Evolutionary conservation across 805 yeast species (phyloP), one percentile per base, ranked within the genome.

Genomic region (Suhomyces pyralidae): DNA sequence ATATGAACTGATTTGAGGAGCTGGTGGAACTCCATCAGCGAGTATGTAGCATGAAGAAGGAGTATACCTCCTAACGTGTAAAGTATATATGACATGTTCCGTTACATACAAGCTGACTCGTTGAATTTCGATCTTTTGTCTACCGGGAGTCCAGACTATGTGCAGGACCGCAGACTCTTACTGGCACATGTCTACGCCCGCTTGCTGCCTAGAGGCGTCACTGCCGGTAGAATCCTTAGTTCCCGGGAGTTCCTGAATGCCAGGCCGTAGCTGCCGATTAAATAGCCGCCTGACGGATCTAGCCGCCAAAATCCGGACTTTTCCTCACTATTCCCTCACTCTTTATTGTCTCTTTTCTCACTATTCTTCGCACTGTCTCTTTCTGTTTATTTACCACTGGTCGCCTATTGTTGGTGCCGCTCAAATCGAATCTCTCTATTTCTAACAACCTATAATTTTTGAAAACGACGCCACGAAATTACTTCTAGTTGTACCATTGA

Each of bases 11-110:
- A 48, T 55, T 74, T 64, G 22, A 63, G 51, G 34, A 75, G 64
- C 58, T 76, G 78, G 58, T 77, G 77, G 64, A 73, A 74, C 59
- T 81, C 84, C 56, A 76, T 78, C 2, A 85, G 74, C 6, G 85
- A 81, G 56, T 79, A 81, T 1, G 79, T 82, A 1, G 84, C 76
- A 60, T 82, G 85, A 1, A 72, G 48, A 36, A 81, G 67, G 45
- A 55, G 55, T 40, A 57, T 50, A 45, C 49, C 36, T 17, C 58
- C 62, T 14, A 56, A 30, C 7, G 52, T 12, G 46, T 51, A 58
- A 42, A 57, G 48, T 7, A 48, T 19, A 12, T 46, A 20, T 6
- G 59, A 46, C 19, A 49, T 30, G 55, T 42, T 50, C n/a, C 1
- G n/a, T 10, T 8, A 28, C 32, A 2, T 5, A 12, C n/a, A 4